Conservation (phyloP, 108 stramenopile species). For the Cyclotella sp. region DNA sequence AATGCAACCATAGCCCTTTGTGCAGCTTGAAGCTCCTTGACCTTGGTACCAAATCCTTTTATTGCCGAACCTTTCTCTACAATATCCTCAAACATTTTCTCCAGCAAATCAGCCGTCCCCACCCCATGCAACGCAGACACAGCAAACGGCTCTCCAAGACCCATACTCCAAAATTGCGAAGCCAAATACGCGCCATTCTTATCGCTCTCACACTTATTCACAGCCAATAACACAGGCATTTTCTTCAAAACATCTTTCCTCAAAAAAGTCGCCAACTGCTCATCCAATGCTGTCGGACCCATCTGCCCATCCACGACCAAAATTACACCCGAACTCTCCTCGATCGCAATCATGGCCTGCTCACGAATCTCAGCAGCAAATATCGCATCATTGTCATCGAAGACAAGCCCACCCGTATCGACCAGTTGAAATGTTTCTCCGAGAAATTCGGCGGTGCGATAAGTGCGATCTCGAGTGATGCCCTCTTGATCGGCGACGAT, state of each 20-base stretch:
- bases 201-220: slow-evolving; percentile 97
- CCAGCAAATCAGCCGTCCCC: slow-evolving; percentile 94
- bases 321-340: slow-evolving; percentile 89
- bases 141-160: slow-evolving; percentile 94
- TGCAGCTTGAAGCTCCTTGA: slow-evolving; percentile 71
- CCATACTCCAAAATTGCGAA: slow-evolving; percentile 94
- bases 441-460: slow-evolving; percentile 89
- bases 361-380: slow-evolving; percentile 94
- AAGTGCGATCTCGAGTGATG: slow-evolving; percentile 96
- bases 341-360: slow-evolving; percentile 95
- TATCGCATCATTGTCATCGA: slow-evolving; percentile 91
- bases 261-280: slow-evolving; percentile 88
- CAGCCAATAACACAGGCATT: slow-evolving; percentile 89
- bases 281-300: slow-evolving; percentile 88
- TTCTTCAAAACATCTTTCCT: slow-evolving; percentile 77
- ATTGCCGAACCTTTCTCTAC: slow-evolving; percentile 76
- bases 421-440: slow-evolving; percentile 92
- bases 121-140: slow-evolving; percentile 97
- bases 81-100: slow-evolving; percentile 81
- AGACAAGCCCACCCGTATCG: slow-evolving; percentile 97
- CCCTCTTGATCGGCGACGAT: slow-evolving; percentile 96
- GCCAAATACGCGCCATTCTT: slow-evolving; percentile 74
- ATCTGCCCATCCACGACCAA: slow-evolving; percentile 93
- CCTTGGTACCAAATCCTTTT: slow-evolving; percentile 82
- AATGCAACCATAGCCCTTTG: slow-evolving; percentile 56